A percentile compares a stretch with the other conserved stretches of the same genome.
Evolutionary conservation across 345 rosid genomes (phyloP).

Genomic region (Salix suchowensis): DNA sequence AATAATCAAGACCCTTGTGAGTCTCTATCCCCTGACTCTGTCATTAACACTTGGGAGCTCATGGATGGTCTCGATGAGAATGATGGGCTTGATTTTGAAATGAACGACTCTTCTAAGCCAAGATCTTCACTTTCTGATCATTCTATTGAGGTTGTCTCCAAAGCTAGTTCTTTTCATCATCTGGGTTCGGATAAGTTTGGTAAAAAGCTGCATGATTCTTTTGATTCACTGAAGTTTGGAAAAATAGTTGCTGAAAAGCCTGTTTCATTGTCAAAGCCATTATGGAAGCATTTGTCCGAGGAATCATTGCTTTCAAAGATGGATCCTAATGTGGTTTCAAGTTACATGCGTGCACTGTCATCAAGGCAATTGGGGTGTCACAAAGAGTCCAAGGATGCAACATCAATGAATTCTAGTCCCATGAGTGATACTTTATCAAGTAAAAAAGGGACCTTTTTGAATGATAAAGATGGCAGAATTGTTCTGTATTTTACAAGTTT

Average conservation of each 20-base stretch:
- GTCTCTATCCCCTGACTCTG: slow-evolving; percentile 62
- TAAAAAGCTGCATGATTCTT: slow-evolving; percentile 30
- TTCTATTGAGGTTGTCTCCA: slow-evolving; percentile 2
- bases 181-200: slow-evolving; percentile 19
- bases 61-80: slow-evolving; percentile 86
- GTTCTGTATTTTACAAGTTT: slow-evolving; percentile 61
- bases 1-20: slow-evolving; percentile 16
- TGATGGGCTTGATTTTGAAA: slow-evolving; percentile 37
- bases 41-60: slow-evolving; percentile 93
- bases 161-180: slow-evolving; percentile 25
- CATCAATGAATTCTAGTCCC: slow-evolving; percentile 29
- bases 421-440: slow-evolving; percentile 16
- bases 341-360: slow-evolving; percentile 63
- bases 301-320: slow-evolving; percentile 57
- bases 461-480: slow-evolving; percentile 35
- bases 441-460: slow-evolving; percentile 10
- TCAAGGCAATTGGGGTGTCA: slow-evolving; percentile 44
- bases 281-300: slow-evolving; percentile 74
- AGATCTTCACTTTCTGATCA: slow-evolving; percentile 4
- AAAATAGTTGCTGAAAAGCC: slow-evolving; percentile 9
- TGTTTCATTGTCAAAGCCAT: slow-evolving; percentile 37
- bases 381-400: slow-evolving; percentile 13
- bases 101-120: slow-evolving; percentile 14
- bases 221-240: slow-evolving; percentile 17
- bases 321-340: slow-evolving; percentile 60